These are phyloP conservation scores for Vachellia pachyceras DNA, from an alignment of 306 rosid genomes.

Conservation along the genomic window DNA sequence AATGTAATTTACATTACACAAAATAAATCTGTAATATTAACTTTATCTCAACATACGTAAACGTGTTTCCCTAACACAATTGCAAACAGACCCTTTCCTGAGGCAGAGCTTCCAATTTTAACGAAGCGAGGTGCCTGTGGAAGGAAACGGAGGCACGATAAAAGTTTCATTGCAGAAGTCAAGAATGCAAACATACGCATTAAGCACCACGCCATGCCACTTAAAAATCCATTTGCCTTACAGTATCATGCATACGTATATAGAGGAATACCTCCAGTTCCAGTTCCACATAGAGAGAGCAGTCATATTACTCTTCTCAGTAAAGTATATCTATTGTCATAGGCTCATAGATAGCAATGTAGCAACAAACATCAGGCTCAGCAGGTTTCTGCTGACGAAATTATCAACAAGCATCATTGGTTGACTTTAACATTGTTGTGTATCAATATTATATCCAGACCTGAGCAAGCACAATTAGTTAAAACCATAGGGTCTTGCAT, in stretches of 20 bases:
- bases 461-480: conserved; percentile 42
- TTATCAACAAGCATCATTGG: conserved; percentile 54
- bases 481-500: conserved; percentile 43
- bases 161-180: background rate
- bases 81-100: too few species aligned
- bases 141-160: background rate
- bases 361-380: conserved; percentile 40
- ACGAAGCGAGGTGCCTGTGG: background rate
- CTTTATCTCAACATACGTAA: too few species aligned
- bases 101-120: background rate
- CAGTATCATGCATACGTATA: background rate
- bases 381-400: conserved; percentile 33
- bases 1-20: too few species aligned
- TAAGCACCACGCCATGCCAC: background rate
- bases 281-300: background rate
- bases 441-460: conserved; percentile 50
- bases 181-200: background rate
- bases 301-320: conserved; percentile 25
- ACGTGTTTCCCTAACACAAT: too few species aligned
- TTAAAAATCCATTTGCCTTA: conserved; percentile 25
- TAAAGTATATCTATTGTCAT: conserved; percentile 36
- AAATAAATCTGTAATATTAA: too few species aligned
- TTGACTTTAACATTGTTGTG: conserved; percentile 40
- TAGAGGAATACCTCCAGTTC: conserved; percentile 14
- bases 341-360: too few species aligned